Evolutionary conservation across 2,329 filamentous ascomycete genomes (phyloP), one percentile per base, ranked within the genome.

Genomic region (Peltaster fructicola): DNA sequence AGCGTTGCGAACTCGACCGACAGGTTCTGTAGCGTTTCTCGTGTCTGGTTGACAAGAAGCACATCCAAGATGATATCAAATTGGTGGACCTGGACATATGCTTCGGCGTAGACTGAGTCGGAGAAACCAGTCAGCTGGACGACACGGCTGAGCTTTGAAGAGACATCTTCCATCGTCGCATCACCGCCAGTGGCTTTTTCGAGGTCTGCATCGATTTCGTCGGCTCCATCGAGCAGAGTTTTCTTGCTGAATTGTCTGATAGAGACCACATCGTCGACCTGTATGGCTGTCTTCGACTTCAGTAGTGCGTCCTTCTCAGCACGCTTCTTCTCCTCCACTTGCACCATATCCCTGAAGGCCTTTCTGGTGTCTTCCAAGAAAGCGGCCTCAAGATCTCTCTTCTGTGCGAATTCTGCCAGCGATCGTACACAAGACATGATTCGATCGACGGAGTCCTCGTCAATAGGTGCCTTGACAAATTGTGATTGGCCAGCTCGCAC

Each of bases 1-100:
- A 98, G 65, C 1, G 88, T 98, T n/a, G 88, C 88, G 47, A 98
- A 98, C 51, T 98, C 88, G 12, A 98, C 85, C 0, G 82, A 92
- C 15, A 98, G 64, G 44, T 98, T 98, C 51, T 95, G 88, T 13
- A 98, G 65, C 3, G 88, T 98, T 46, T 95, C 85, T 8, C 76
- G 80, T 1, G 88, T 95, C 54, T 98, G 88, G 53, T 98, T 98
- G 44, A 98, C 88, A 12, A 98, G 64, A 3, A 98, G 67, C 6
- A 98, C 88, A 45, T 98, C 88, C 14, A 98, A 65, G 9, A 98
- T 77, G 42, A 98, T 98, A 47, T 98, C 88, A 45, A 98, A 98
- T 51, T 98, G 88, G 51, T 95, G 84, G 7, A 98, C 85, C 51
- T 91, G 92, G 45, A 98, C 85, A 43, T 98, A 98, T 4, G 88